These are phyloP conservation scores for Tribonema minus DNA, from an alignment of 108 stramenopile species.

Conservation along the genomic window DNA sequence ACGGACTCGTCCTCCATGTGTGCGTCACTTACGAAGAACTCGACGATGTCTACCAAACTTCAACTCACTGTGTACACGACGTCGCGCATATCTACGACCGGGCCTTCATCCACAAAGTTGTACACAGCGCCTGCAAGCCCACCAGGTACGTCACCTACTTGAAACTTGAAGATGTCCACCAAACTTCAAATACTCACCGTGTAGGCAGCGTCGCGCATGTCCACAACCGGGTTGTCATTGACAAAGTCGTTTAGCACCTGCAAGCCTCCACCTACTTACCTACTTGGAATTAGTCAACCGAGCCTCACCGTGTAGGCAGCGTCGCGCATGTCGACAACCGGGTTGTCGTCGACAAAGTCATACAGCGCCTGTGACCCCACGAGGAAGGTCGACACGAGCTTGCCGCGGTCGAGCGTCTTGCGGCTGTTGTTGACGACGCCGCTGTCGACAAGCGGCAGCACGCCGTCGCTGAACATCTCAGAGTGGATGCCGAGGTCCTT, in stretches of 20 bases:
- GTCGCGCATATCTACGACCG: slow-evolving; percentile 12
- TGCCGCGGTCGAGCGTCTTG: slow-evolving; percentile 23
- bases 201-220: slow-evolving; percentile 10
- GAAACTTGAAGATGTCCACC: too few relatives aligned
- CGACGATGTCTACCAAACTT: too few relatives aligned
- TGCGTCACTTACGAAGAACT: too few relatives aligned
- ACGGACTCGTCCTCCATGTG: too few relatives aligned
- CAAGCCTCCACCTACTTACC: too few relatives aligned
- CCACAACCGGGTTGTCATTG: slow-evolving; percentile 37
- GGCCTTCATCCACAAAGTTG: slow-evolving; percentile 48
- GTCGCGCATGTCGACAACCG: slow-evolving; percentile 10
- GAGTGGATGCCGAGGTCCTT: slow-evolving; percentile 18
- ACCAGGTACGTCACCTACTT: too few relatives aligned
- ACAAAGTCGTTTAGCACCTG: slow-evolving; percentile 43
- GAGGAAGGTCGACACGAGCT: slow-evolving; percentile 17
- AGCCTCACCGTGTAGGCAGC: slow-evolving; percentile 16
- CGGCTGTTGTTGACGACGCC: slow-evolving; percentile 26
- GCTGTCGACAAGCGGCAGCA: slow-evolving; percentile 13
- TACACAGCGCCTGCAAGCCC: slow-evolving; percentile 31
- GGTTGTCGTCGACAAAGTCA: slow-evolving; percentile 50
- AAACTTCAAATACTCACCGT: too few relatives aligned
- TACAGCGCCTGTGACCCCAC: slow-evolving; percentile 33
- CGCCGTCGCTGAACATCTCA: slow-evolving; percentile 47
- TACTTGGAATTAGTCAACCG: too few relatives aligned
- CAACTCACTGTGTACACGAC: slow-evolving; percentile 24